Evolutionary conservation across 1,284 basidiomycete genomes (phyloP).

Genomic region (Boletellus deceptivus): DNA sequence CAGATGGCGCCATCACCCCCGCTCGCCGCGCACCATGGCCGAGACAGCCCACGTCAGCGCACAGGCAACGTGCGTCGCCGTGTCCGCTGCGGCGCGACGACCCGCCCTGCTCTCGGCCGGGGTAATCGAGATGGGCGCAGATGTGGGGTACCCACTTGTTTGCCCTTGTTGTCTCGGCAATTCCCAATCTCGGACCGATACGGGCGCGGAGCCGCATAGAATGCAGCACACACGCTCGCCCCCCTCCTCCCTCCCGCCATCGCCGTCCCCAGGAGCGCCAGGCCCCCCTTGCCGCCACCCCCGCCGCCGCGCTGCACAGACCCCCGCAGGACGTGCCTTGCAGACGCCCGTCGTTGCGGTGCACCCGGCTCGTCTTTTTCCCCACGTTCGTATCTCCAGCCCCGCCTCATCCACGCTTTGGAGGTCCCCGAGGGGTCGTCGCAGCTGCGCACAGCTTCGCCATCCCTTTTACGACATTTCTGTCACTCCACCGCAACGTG

Average conservation of each 20-base stretch:
- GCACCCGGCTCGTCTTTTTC: slow-evolving; percentile 13
- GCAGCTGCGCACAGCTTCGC: slow-evolving; percentile 23
- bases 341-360: slow-evolving; percentile 1
- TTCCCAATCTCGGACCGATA: slow-evolving; percentile 28
- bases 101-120: slow-evolving; percentile 15
- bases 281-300: background rate
- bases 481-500: slow-evolving; percentile 25
- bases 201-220: slow-evolving; percentile 22
- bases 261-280: slow-evolving; percentile 4
- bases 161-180: slow-evolving; percentile 11
- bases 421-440: slow-evolving; percentile 20
- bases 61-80: too few species aligned
- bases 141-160: slow-evolving; percentile 22
- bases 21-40: too few species aligned
- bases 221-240: background rate
- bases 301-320: too few species aligned
- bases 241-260: background rate
- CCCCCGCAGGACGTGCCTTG: too few species aligned
- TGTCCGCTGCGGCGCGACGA: too few species aligned
- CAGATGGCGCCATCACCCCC: slow-evolving; percentile 24
- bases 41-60: too few species aligned
- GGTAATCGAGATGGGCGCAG: slow-evolving; percentile 19
- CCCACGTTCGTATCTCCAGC: slow-evolving; percentile 28
- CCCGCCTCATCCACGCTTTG: slow-evolving; percentile 26
- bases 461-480: slow-evolving; percentile 25